Percentiles rank a stretch among this genome's conserved stretches.
Conservation (phyloP, 2,329 filamentous ascomycete genomes). For the Rhynchosporium graminicola region DNA sequence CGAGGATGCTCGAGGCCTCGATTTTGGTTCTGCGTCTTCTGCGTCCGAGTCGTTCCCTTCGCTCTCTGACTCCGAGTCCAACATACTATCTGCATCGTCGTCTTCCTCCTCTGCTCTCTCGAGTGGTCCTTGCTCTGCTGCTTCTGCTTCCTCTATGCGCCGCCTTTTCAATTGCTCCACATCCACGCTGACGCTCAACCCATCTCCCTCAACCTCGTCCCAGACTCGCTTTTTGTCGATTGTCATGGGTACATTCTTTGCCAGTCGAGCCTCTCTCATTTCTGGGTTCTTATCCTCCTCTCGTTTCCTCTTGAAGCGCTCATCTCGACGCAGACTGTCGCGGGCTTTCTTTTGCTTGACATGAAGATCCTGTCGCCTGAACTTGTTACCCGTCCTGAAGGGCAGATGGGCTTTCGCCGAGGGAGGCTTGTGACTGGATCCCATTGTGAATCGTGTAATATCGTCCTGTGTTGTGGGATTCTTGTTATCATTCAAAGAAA, state of each 20-base stretch:
- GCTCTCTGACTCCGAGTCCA: conserved; percentile 54
- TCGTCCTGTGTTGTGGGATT: conserved; percentile 28
- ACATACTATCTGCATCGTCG: conserved; percentile 74
- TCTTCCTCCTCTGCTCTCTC: conserved; percentile 49
- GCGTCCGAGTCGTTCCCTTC: conserved; percentile 48
- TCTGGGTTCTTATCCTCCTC: conserved; percentile 83
- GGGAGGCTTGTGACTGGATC: conserved; percentile 44
- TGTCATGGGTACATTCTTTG: conserved; percentile 76
- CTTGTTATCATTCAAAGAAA: conserved; percentile 13
- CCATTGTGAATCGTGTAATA: conserved; percentile 45
- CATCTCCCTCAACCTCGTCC: conserved; percentile 73
- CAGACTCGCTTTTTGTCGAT: conserved; percentile 87
- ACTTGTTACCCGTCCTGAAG: conserved; percentile 71
- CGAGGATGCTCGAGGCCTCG: conserved; percentile 42
- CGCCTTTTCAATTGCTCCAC: conserved; percentile 60
- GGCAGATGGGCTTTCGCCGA: conserved; percentile 49
- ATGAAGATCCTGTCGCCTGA: conserved; percentile 75
- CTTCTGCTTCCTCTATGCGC: conserved; percentile 53
- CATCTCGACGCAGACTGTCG: conserved; percentile 73
- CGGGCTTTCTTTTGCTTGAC: conserved; percentile 77
- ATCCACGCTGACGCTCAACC: conserved; percentile 54
- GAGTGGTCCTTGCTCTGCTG: conserved; percentile 46
- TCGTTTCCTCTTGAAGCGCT: conserved; percentile 76
- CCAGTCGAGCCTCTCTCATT: conserved; percentile 70
- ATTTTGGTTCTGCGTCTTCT: conserved; percentile 43